Evolutionary conservation across 2,329 filamentous ascomycete species (phyloP), one percentile per base, ranked within the genome.

Genomic region (Periglandula ipomoeae): DNA sequence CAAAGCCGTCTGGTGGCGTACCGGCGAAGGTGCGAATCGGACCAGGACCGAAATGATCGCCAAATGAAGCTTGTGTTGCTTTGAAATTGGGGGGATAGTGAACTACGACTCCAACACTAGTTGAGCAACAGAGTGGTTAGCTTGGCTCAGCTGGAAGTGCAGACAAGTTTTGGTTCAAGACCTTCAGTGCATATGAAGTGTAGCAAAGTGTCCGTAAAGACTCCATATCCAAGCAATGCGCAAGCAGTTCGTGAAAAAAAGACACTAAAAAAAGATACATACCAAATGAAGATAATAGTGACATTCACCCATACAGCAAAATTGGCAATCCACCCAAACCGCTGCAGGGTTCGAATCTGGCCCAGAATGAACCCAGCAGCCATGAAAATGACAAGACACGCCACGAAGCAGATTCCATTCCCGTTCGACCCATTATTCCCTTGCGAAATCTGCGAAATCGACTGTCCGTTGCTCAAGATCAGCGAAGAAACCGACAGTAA

Each of bases 221-320:
- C n/a, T n/a, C n/a, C n/a, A n/a, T n/a, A n/a, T n/a, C n/a, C n/a
- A n/a, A n/a, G n/a, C n/a, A n/a, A n/a, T n/a, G n/a, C n/a, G n/a
- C n/a, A n/a, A n/a, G n/a, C n/a, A n/a, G n/a, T n/a, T n/a, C 2
- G 32, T 9, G 26, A 35, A 22, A 51, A 41, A 30, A 37, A 19
- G 15, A 17, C n/a, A n/a, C n/a, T n/a, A n/a, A 27, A 27, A 3
- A 35, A 22, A 38, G 19, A 38, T 5, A 56, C 58, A 52, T 52
- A 62, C 59, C 53, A 58, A 51, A 78, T 70, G 53, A 78, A 68
- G 43, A 79, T 73, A 51, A 75, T 68, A 27, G 74, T 56, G 15
- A 80, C 51, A 50, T 78, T 79, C 44, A 79, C 57, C 73, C 73
- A 80, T n/a, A 81, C 70, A 1, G 75, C 69, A n/a, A 72, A 56